Evolutionary conservation across 2,329 filamentous ascomycete species (phyloP), one percentile per base, ranked within the genome.

Genomic region (Aspergillus japonicus): DNA sequence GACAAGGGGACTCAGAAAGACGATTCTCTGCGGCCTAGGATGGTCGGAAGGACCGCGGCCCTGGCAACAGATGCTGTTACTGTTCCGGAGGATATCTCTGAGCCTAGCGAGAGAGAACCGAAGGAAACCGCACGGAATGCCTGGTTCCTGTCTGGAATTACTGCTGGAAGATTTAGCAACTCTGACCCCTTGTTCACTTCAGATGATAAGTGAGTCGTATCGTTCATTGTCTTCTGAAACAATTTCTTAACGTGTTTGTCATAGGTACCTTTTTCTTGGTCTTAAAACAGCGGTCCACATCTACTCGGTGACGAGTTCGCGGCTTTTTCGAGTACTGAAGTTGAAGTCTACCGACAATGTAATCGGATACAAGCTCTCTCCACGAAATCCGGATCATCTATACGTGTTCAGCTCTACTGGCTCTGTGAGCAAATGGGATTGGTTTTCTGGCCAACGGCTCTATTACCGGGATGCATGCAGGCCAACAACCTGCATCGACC

Each of bases 271-370:
- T 44, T 87, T 97, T 59, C 75, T 96, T 58, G 85, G 89, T 33
- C 91, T 91, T 69, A 85, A 87, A 61, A 88, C 85, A 29, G 88
- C 89, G 10, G 81, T 97, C 56, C 89, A 92, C 72, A 83, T 96
- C 26, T 96, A 95, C 75, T 90, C 90, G 1, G 86, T 91, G 31
- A 81, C 85, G 64, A 92, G 92, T 57, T 98, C 95, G 1, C 84
- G 96, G 53, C 85, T 96, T 23, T 81, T 91, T 50, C 87, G 91
- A 66, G 86, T 87, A 58, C 88, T 97, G 52, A 78, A 84, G 12
- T 63, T 88, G 29, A 74, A 77, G n/a, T 65, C 80, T 66, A 71
- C 75, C 68, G 74, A 80, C 23, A 74, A 71, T 11, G 77, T 88
- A 23, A 75, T 80, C 23, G 79, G 80, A 24, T 86, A 82, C 68